Percentiles rank a stretch among this genome's conserved stretches.
phyloP scores from a whole-genome alignment of 2,329 filamentous ascomycete species.

The Thielaviopsis populi region DNA sequence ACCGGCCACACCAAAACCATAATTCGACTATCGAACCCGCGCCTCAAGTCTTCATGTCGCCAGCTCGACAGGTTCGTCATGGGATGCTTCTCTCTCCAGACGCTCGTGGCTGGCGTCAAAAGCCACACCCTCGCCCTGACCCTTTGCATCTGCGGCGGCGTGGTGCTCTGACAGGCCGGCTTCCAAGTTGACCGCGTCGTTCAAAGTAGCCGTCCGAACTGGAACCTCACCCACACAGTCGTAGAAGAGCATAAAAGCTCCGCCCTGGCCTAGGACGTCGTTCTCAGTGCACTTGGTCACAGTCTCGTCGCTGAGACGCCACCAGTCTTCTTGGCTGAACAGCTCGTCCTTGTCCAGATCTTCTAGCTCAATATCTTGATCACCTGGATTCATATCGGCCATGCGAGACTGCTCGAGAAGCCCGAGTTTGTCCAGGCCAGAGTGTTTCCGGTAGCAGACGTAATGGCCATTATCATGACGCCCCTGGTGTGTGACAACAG shows the following conservation, averaged over 20 bases:
- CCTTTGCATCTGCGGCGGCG: not conserved
- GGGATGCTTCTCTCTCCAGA: not conserved
- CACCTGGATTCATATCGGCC: conserved; percentile 11
- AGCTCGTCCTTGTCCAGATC: conserved; percentile 13
- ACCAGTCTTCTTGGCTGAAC: conserved; percentile 42
- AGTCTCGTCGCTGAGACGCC: conserved; percentile 78
- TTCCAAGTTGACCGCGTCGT: not conserved
- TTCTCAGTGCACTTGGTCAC: conserved; percentile 61
- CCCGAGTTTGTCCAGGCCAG: not conserved
- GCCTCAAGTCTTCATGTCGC: not conserved
- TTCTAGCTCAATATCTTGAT: conserved; percentile 17
- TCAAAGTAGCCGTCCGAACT: conserved; percentile 27
- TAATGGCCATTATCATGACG: conserved; percentile 94
- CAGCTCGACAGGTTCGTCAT: not conserved
- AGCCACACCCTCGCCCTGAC: too few species aligned
- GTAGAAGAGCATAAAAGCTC: conserved; percentile 96
- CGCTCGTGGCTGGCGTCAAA: not conserved
- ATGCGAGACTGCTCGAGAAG: conserved; percentile 14
- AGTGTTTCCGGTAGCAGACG: conserved; percentile 68
- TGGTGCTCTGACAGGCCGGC: not conserved
- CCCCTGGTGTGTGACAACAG: conserved; percentile 78
- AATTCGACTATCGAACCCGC: not conserved
- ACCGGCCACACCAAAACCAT: not conserved
- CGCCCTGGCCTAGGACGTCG: conserved; percentile 57
- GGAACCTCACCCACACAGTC: conserved; percentile 49